Evolutionary conservation across 495 filamentous ascomycete species (phyloP), one percentile per base, ranked within the genome.

Genomic region (Cenococcum geophilum): DNA sequence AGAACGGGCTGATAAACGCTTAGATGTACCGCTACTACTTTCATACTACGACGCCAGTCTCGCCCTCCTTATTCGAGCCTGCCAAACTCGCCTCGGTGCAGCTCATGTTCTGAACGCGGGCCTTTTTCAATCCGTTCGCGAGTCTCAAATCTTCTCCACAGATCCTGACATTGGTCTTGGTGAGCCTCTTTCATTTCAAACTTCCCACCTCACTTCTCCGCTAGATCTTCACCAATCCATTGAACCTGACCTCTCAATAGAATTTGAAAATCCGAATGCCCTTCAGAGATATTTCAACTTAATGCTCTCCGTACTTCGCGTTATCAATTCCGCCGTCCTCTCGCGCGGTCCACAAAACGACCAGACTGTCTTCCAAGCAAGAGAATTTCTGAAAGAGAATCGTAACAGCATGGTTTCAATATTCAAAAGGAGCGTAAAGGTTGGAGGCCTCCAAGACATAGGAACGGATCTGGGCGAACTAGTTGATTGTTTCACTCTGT

Each of bases 101-200:
- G 86, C 82, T 35, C 83, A 87, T 56, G 83, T 97, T 37, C 78
- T 96, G 14, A 90, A 91, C 59, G 85, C 89, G 20, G 92, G 92
- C 55, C 80, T 99, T n/a, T 95, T 99, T 77, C 81, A 85, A 56
- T 80, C 88, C 0, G 79, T 96, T 23, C 86, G 86, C 21, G 81
- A 86, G 23, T 93, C 91, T 3, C 79, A 82, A 10, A 77, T 96
- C 12, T 97, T 97, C 71, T 81, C 84, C n/a, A 85, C 86, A 22
- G 93, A 99, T 73, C 92, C 95, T 5, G 93, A 99, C 73, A 83
- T 97, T 60, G 90, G 91, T 25, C 80, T 92, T 62, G 85, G 86
- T 89, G 64, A 68, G 83, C 76, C 43, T 32, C 6, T 32, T 32
- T 32, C 27, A 6, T 3, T 32, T 32, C 6, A 32, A 32, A 6